Evolutionary conservation across 257 asterid genomes (phyloP).

Genomic region (Leptodermis oblonga): DNA sequence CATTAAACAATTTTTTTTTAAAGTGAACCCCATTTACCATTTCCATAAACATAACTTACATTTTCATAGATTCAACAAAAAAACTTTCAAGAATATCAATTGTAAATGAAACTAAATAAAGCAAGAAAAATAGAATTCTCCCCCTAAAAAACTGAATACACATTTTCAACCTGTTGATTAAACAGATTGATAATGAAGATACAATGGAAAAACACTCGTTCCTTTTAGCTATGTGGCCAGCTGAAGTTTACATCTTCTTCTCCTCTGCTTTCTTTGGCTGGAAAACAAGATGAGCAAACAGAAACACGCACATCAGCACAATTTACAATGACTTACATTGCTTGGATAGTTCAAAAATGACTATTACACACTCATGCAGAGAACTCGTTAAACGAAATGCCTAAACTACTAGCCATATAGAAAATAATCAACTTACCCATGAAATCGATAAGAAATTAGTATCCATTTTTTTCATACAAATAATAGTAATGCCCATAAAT

Average conservation of each 20-base stretch:
- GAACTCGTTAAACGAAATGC: constrained; percentile 39
- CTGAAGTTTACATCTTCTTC: too few relatives aligned
- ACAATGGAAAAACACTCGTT: neutral
- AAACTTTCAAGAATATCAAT: too few relatives aligned
- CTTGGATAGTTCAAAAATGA: neutral
- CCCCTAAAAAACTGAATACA: neutral
- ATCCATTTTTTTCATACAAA: too few relatives aligned
- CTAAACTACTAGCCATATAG: neutral
- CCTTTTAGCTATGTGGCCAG: neutral
- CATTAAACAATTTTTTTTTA: too few relatives aligned
- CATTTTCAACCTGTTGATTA: neutral
- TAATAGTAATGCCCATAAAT: too few relatives aligned
- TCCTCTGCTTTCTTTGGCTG: constrained; percentile 75
- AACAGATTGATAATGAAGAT: neutral
- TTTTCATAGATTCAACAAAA: too few relatives aligned
- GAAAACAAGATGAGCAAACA: constrained; percentile 7
- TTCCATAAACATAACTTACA: too few relatives aligned
- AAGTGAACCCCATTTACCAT: too few relatives aligned
- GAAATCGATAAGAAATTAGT: too few relatives aligned
- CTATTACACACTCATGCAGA: neutral
- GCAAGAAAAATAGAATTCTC: too few relatives aligned
- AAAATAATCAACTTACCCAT: too few relatives aligned
- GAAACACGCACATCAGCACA: neutral
- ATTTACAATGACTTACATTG: neutral
- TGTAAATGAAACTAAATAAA: too few relatives aligned